Evolutionary conservation across 2,329 filamentous ascomycete species (phyloP).

Genomic region (Hyphodiscus sp.): DNA sequence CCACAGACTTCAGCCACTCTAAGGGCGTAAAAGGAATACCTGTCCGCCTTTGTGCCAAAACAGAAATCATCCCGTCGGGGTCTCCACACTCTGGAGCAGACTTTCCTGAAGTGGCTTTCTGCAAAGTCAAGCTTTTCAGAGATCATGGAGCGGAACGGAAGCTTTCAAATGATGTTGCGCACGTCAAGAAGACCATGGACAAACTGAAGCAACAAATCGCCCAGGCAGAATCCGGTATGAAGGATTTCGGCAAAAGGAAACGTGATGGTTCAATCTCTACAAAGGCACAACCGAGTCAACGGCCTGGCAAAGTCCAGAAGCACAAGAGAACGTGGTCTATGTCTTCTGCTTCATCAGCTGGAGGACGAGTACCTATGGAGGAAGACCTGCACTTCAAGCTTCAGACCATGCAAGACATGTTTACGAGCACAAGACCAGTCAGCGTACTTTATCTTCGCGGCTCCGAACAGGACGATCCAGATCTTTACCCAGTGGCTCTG

Average conservation of each 20-base stretch:
- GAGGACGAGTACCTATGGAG: conserved; percentile 50
- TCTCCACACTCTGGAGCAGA: conserved; percentile 41
- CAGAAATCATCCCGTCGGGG: conserved; percentile 55
- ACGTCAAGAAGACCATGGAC: conserved; percentile 94
- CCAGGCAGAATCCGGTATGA: conserved; percentile 63
- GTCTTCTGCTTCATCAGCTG: conserved; percentile 66
- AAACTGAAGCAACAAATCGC: conserved; percentile 91
- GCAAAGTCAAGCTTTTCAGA: conserved; percentile 94
- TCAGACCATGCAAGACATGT: conserved; percentile 78
- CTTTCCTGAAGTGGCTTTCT: conserved; percentile 74
- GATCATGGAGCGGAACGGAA: conserved; percentile 95
- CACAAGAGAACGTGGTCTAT: conserved; percentile 95
- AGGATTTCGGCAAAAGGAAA: conserved; percentile 61
- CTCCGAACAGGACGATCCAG: conserved; percentile 72
- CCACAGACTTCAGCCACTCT: conserved; percentile 96
- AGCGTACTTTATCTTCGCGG: conserved; percentile 74
- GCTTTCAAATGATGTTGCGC: conserved; percentile 86
- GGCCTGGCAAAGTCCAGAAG: conserved; percentile 78
- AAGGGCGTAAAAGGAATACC: conserved; percentile 98
- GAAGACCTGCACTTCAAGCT: conserved; percentile 77
- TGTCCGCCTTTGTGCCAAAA: conserved; percentile 88
- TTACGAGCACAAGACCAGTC: conserved; percentile 72
- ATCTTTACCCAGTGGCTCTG: conserved; percentile 69
- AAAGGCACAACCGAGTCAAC: conserved; percentile 40
- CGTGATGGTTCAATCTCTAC: conserved; percentile 41